Percentiles rank a stretch among this genome's conserved stretches.
Conservation (phyloP, 495 filamentous ascomycete genomes). For the Penicillium paxilli region DNA sequence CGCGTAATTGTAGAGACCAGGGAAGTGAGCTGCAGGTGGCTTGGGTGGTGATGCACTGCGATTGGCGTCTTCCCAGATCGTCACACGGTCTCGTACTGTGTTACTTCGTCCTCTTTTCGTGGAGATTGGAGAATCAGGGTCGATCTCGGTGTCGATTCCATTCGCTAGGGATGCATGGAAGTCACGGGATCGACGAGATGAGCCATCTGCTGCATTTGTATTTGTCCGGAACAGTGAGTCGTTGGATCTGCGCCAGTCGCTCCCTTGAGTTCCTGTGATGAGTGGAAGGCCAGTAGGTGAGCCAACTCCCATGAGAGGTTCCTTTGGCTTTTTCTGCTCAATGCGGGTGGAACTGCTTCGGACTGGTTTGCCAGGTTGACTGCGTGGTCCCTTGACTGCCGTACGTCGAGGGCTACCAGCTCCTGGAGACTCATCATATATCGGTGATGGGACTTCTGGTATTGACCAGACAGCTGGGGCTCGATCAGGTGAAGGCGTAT, state of each 20-base stretch:
- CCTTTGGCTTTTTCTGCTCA: constrained; percentile 16
- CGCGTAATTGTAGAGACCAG: constrained; percentile 10
- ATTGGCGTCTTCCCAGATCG: constrained; percentile 41
- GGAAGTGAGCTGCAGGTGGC: background rate
- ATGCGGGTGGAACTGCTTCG: constrained; percentile 23
- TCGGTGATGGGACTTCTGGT: constrained; percentile 23
- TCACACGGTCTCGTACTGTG: constrained; percentile 28
- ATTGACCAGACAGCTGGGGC: constrained; percentile 29
- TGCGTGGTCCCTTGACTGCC: constrained; percentile 40
- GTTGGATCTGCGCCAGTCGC: constrained; percentile 23
- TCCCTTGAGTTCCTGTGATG: constrained; percentile 30
- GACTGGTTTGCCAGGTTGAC: constrained; percentile 24
- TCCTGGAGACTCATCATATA: constrained; percentile 20
- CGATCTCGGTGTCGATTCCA: constrained; percentile 3
- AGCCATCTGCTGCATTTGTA: constrained; percentile 13
- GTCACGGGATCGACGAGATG: constrained; percentile 6
- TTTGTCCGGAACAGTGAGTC: constrained; percentile 17
- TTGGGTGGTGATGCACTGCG: constrained; percentile 18
- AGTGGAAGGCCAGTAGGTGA: constrained; percentile 13
- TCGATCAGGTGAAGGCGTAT: constrained; percentile 39
- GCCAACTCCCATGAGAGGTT: constrained; percentile 12
- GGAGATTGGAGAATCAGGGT: constrained; percentile 1
- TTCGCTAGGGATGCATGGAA: constrained; percentile 8
- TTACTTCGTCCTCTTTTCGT: constrained; percentile 1
- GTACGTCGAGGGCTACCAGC: constrained; percentile 39